Base-by-base conservation (phyloP, 2,329 filamentous ascomycete species). In the Xylaria hypoxylon region DNA sequence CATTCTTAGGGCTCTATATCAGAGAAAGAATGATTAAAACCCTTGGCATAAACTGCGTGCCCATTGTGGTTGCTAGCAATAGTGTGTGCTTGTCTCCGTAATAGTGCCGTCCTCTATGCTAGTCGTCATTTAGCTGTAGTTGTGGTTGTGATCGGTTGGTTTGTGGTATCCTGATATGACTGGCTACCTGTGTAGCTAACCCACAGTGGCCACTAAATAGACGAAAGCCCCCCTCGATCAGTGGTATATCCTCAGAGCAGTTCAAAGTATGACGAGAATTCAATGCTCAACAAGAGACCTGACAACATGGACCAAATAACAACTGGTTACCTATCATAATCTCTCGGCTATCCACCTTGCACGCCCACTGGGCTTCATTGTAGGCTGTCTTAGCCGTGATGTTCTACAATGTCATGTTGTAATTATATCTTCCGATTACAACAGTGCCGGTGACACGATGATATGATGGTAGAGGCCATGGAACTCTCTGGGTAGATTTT, bases 241-340 rank as follows among this genome's bases (percentile, higher is more conserved):
- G 15, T 15, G 3, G 5, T 28, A 11, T 24, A 47, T 47, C 5
- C 24, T 47, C 44, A 47, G 44, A 42, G 17, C n/a, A 42, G 5
- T n/a, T 8, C 31, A 33, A 8, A 33, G 11, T 6, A n/a, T 45
- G n/a, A 45, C 19, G 13, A 26, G 44, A 15, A 26, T 15, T 15
- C 19, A 26, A 26, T 47, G 22, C n/a, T 22, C 19, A 26, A 48
- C 22, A 28, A 24, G 7, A 24, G 45, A 17, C 24, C 22, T 13
- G 28, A 17, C 13, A 28, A 28, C 35, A 28, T 7, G 1, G 22
- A 24, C 17, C 24, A 17, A 28, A 48, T 26, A 17, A 48, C 7
- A 33, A 51, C 28, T 51, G 17, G 28, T 19, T 51, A 19, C 31
- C n/a, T 51, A 19, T n/a, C n/a, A 51, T 52, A 7, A 13, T 52